Conservation (phyloP, 2,329 filamentous ascomycete genomes). For the Trichophyton simii region DNA sequence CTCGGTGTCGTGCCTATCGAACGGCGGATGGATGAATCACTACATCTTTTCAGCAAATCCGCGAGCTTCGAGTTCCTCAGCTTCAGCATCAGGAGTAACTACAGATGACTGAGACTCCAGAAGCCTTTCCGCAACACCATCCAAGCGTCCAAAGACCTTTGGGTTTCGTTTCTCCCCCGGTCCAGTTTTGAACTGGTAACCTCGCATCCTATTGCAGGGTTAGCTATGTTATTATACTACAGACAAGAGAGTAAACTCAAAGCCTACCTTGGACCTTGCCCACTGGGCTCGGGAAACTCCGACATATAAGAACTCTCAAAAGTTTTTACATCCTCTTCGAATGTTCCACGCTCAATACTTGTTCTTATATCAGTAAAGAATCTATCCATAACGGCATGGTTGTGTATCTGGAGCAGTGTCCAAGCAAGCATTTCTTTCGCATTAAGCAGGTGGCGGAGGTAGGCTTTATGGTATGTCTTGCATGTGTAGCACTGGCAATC, state of each 20-base stretch:
- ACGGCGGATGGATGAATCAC: not conserved
- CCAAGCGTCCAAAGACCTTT: constrained; percentile 51
- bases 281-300: constrained; percentile 59
- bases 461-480: constrained; percentile 70
- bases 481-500: constrained; percentile 75
- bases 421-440: constrained; percentile 96
- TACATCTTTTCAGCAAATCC: constrained; percentile 41
- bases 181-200: constrained; percentile 68
- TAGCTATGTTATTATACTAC: not conserved
- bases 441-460: constrained; percentile 70
- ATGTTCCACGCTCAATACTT: constrained; percentile 47
- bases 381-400: constrained; percentile 56
- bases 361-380: constrained; percentile 64
- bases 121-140: constrained; percentile 37
- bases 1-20: not conserved
- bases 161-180: constrained; percentile 56
- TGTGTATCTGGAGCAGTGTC: constrained; percentile 86
- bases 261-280: constrained; percentile 56
- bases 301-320: constrained; percentile 60
- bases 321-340: constrained; percentile 40
- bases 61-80: constrained; percentile 41
- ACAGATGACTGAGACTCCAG: constrained; percentile 40
- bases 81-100: constrained; percentile 39
- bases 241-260: not conserved
- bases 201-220: constrained; percentile 44